These are phyloP conservation scores for Buddleja alternifolia DNA, from an alignment of 257 asterid genomes.

Conservation along the genomic window DNA sequence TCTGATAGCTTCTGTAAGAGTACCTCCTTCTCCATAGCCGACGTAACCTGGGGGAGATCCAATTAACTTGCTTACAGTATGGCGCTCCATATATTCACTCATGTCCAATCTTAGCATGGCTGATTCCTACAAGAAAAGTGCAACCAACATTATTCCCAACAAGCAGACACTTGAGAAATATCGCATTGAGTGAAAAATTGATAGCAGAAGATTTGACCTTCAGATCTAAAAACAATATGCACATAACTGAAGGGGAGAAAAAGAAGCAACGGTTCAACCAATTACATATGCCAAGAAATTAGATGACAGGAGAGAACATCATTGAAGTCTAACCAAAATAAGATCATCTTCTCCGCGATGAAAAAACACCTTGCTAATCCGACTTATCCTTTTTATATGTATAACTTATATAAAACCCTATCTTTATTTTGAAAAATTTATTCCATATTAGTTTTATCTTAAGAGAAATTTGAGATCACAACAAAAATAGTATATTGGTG, in stretches of 20 bases:
- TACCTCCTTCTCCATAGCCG: slow-evolving; percentile 95
- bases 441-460: slow-evolving; percentile 17
- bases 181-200: slow-evolving; percentile 1
- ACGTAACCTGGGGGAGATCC: slow-evolving; percentile 99
- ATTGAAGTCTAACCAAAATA: slow-evolving; percentile 8
- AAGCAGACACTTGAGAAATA: slow-evolving; percentile 9
- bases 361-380: slow-evolving; percentile 2
- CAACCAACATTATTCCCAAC: slow-evolving; percentile 24
- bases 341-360: slow-evolving; percentile 6
- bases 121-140: slow-evolving; percentile 59
- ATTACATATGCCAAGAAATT: slow-evolving; percentile 10
- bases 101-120: slow-evolving; percentile 97
- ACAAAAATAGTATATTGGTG: not conserved
- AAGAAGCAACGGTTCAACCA: not conserved
- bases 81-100: slow-evolving; percentile 99
- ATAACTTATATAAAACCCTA: slow-evolving; percentile 16
- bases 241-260: not conserved
- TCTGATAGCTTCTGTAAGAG: slow-evolving; percentile 95
- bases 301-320: not conserved
- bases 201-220: not conserved
- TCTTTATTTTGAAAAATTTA: slow-evolving; percentile 1
- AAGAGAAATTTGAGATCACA: too few relatives aligned
- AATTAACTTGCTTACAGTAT: slow-evolving; percentile 95
- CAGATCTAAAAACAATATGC: not conserved
- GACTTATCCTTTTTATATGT: not conserved